These are phyloP conservation scores for Plectosphaerella cucumerina DNA, from an alignment of 2,329 filamentous ascomycete genomes.

Conservation along the genomic window DNA sequence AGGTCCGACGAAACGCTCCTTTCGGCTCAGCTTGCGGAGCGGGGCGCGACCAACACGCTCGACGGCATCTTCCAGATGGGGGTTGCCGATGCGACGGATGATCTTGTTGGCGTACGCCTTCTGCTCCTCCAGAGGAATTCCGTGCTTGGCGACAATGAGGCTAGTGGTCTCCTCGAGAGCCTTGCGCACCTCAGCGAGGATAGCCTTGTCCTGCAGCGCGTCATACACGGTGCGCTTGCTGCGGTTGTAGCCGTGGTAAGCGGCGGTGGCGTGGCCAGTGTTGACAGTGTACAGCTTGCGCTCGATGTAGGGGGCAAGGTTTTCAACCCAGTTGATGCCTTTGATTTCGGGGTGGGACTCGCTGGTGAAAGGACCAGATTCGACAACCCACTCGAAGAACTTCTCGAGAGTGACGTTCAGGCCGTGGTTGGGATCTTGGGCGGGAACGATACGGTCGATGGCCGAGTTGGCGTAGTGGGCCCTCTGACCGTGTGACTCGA, in stretches of 20 bases:
- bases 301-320: conserved; percentile 94
- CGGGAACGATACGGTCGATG: conserved; percentile 96
- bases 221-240: conserved; percentile 88
- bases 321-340: conserved; percentile 88
- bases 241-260: conserved; percentile 88
- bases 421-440: conserved; percentile 74
- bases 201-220: conserved; percentile 74
- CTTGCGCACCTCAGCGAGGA: conserved; percentile 73
- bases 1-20: conserved; percentile 93
- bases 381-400: conserved; percentile 99
- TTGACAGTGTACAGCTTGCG: conserved; percentile 99
- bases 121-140: conserved; percentile 71
- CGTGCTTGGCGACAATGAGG: conserved; percentile 84
- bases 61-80: conserved; percentile 84
- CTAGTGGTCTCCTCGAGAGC: conserved; percentile 81
- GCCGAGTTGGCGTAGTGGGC: conserved; percentile 95
- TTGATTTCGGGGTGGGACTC: conserved; percentile 69
- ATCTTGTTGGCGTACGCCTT: conserved; percentile 87
- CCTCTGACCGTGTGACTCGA: conserved; percentile 65
- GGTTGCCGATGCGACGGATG: conserved; percentile 88
- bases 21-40: conserved; percentile 86
- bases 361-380: conserved; percentile 76
- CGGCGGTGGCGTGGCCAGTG: conserved; percentile 92
- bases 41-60: conserved; percentile 95
- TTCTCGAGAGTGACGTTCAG: conserved; percentile 95